phyloP scores from a whole-genome alignment of 345 rosid species.

The Lumnitzera littorea region DNA sequence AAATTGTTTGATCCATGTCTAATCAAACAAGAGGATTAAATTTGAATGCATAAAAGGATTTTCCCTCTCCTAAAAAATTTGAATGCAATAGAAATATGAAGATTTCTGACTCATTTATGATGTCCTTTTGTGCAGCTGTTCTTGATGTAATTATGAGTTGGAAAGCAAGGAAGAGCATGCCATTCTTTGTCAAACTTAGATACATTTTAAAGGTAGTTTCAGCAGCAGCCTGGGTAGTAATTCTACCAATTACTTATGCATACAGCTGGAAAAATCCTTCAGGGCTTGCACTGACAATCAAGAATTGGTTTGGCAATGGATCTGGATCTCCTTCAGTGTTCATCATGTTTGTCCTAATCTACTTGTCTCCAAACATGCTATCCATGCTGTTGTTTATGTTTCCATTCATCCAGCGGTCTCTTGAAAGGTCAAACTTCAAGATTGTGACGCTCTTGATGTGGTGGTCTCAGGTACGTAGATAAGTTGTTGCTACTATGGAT shows the following conservation, averaged over 20 bases:
- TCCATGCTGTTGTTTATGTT: slow-evolving; percentile 77
- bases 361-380: slow-evolving; percentile 89
- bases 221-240: slow-evolving; percentile 90
- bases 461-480: slow-evolving; percentile 90
- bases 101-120: slow-evolving; percentile 5
- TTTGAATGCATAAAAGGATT: too few species aligned
- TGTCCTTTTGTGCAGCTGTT: slow-evolving; percentile 53
- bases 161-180: slow-evolving; percentile 84
- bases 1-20: too few species aligned
- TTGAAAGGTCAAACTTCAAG: slow-evolving; percentile 82
- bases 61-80: too few species aligned
- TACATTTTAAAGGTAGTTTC: slow-evolving; percentile 86
- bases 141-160: slow-evolving; percentile 90
- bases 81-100: neutral
- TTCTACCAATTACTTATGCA: slow-evolving; percentile 92
- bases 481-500: neutral
- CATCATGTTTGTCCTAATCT: slow-evolving; percentile 70
- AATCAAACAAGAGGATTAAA: too few species aligned
- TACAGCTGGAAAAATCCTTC: slow-evolving; percentile 83
- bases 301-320: slow-evolving; percentile 82
- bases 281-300: slow-evolving; percentile 86
- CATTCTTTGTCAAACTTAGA: slow-evolving; percentile 88
- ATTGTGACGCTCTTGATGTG: slow-evolving; percentile 98
- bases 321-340: slow-evolving; percentile 71
- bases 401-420: slow-evolving; percentile 84